These are phyloP conservation scores for Waltiozyma sp. DNA, from an alignment of 1,139 yeast genomes.

Conservation along the genomic window DNA sequence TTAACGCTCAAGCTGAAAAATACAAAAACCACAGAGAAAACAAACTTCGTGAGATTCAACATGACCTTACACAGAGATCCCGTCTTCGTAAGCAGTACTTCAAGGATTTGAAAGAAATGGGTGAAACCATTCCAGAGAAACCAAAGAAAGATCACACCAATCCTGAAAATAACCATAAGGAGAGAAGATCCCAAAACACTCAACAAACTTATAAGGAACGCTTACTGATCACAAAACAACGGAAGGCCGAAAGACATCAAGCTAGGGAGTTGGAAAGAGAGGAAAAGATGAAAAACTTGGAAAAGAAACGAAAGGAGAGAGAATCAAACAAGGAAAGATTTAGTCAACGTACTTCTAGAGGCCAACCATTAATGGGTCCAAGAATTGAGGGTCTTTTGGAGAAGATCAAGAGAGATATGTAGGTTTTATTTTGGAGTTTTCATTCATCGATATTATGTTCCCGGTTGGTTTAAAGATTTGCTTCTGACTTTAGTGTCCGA, in stretches of 20 bases:
- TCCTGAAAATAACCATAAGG: neutral
- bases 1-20: neutral
- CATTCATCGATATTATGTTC: too few relatives aligned
- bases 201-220: conserved; percentile 31
- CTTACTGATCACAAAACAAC: conserved; percentile 32
- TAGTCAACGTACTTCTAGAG: conserved; percentile 52
- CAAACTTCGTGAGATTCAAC: conserved; percentile 36
- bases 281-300: conserved; percentile 20
- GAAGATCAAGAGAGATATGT: conserved; percentile 44
- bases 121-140: conserved; percentile 34
- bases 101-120: conserved; percentile 69
- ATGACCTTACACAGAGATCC: conserved; percentile 72
- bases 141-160: conserved; percentile 13
- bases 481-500: too few relatives aligned
- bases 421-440: too few relatives aligned
- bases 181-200: neutral
- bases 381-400: conserved; percentile 70
- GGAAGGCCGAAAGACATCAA: conserved; percentile 27
- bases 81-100: conserved; percentile 73
- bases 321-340: conserved; percentile 39
- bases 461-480: too few relatives aligned
- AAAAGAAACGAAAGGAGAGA: conserved; percentile 25
- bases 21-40: neutral
- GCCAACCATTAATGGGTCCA: conserved; percentile 91
- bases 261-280: conserved; percentile 22